Conservation (phyloP, 768 basidiomycete species). For the Trichaptum fuscoviolaceum region DNA sequence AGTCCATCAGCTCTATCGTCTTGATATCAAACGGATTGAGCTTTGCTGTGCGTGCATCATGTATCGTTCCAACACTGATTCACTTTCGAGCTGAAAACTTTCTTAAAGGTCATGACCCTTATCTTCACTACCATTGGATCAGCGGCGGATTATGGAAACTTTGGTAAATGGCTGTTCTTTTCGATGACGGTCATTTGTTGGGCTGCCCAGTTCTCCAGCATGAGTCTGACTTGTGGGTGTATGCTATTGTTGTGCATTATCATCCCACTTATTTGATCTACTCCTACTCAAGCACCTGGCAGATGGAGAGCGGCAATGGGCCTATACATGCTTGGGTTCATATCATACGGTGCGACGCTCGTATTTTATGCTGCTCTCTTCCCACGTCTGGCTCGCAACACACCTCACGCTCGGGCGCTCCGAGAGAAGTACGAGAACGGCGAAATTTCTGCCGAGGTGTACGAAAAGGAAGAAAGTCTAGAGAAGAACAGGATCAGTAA, state of each 20-base stretch:
- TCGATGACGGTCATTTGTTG: constrained; percentile 70
- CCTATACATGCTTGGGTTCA: constrained; percentile 74
- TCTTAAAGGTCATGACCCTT: constrained; percentile 60
- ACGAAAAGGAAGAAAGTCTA: constrained; percentile 68
- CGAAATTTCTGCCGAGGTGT: constrained; percentile 54
- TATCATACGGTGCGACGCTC: constrained; percentile 73
- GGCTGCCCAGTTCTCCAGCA: constrained; percentile 74
- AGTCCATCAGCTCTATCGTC: constrained; percentile 71
- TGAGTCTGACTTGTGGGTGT: constrained; percentile 61
- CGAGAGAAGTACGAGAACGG: constrained; percentile 53
- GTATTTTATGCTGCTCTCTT: constrained; percentile 79
- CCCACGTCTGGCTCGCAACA: constrained; percentile 78
- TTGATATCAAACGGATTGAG: constrained; percentile 70
- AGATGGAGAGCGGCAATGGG: constrained; percentile 77
- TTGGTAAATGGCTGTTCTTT: constrained; percentile 77
- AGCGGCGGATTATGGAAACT: constrained; percentile 68
- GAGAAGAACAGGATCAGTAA: constrained; percentile 86
- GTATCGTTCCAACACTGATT: background rate
- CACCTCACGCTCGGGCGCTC: constrained; percentile 51
- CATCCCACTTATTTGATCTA: background rate
- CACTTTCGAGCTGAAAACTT: background rate
- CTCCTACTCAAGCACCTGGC: constrained; percentile 41
- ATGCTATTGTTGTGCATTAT: background rate
- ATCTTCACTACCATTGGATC: constrained; percentile 76
- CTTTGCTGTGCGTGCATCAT: constrained; percentile 46